Conservation (phyloP, 768 basidiomycete species). For the Xerocomellus intermedius region DNA sequence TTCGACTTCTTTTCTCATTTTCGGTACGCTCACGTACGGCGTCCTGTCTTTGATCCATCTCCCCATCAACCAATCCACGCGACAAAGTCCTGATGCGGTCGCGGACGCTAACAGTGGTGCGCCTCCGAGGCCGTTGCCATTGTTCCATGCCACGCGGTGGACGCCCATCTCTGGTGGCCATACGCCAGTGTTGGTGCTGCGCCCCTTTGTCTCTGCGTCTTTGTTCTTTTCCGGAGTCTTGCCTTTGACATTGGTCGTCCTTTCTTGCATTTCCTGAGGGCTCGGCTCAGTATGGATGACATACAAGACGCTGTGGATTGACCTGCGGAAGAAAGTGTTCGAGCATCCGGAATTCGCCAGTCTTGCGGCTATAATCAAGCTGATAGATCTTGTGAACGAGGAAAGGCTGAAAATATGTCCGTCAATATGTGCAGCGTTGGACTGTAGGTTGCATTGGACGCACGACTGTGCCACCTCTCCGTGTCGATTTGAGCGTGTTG, state of each 20-base stretch:
- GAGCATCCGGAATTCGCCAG: slow-evolving; percentile 80
- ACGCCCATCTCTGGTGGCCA: slow-evolving; percentile 82
- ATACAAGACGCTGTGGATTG: neutral
- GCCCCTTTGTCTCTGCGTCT: slow-evolving; percentile 12
- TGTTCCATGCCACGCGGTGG: slow-evolving; percentile 81
- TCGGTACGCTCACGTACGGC: slow-evolving; percentile 63
- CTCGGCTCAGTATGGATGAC: neutral
- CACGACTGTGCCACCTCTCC: slow-evolving; percentile 72
- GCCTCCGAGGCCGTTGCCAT: slow-evolving; percentile 59
- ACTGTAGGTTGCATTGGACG: slow-evolving; percentile 22
- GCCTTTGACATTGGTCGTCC: slow-evolving; percentile 32
- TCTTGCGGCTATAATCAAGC: slow-evolving; percentile 80
- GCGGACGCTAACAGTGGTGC: slow-evolving; percentile 70
- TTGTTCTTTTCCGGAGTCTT: slow-evolving; percentile 31
- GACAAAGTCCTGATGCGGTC: slow-evolving; percentile 80
- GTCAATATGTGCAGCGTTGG: neutral
- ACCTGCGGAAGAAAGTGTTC: slow-evolving; percentile 82
- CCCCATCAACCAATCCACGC: slow-evolving; percentile 81
- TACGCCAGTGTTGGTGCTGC: slow-evolving; percentile 51
- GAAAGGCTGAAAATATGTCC: slow-evolving; percentile 51
- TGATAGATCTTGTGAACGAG: slow-evolving; percentile 80
- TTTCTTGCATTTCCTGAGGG: slow-evolving; percentile 48
- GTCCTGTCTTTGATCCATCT: slow-evolving; percentile 64
- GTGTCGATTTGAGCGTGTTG: slow-evolving; percentile 63
- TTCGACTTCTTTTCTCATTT: slow-evolving; percentile 59